Base-by-base conservation (phyloP, 371 early-diverging fungal genomes). In the Mortierella sp. region DNA sequence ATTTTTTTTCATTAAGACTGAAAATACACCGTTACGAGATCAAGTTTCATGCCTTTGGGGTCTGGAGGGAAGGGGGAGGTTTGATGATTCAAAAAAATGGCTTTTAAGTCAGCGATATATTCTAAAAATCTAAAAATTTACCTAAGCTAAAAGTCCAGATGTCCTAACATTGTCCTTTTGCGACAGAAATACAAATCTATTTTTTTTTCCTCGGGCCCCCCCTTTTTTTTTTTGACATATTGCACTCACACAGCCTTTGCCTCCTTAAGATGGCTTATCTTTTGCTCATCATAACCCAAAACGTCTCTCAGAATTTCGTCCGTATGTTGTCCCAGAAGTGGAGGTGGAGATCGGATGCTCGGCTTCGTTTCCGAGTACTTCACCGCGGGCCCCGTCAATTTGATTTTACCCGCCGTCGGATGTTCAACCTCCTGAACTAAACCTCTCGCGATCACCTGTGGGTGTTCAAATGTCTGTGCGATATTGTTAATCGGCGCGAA, bases 401-500 rank as follows among this genome's bases (percentile, higher is more conserved):
- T 92, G 67, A 97, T 92, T 24, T 80, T 85, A 13, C 97, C 97
- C 2, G 92, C 92, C 21, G 86, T 90, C 36, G 93, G 93, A 75
- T 97, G 97, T 3, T 93, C 91, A 6, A 97, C 87, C 75, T 92
- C 88, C 67, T 90, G 91, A 2, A 97, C 89, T 83, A 97, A 90
- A 3, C 88, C 86, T 8, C 96, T 88, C 3, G 94, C 94, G 19
- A 86, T 52, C 4, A 97, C 88, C 75, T 97, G 97, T 19, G 96
- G 96, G 76, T 97, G 97, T 33, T 88, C 85, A 73, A 97, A 97
- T 1, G 97, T 96, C 71, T 94, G 88, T 58, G 87, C 70, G 21
- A 97, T 90, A 58, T 93, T 95, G 83, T 96, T 96, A 38, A 97
- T 94, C 3, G 97, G 96, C 8, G 92, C 94, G 83, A 91, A 94